Percentiles rank a stretch among this genome's conserved stretches.
Conservation (phyloP, 2,329 filamentous ascomycete species). For the Hypoxylon sp. region DNA sequence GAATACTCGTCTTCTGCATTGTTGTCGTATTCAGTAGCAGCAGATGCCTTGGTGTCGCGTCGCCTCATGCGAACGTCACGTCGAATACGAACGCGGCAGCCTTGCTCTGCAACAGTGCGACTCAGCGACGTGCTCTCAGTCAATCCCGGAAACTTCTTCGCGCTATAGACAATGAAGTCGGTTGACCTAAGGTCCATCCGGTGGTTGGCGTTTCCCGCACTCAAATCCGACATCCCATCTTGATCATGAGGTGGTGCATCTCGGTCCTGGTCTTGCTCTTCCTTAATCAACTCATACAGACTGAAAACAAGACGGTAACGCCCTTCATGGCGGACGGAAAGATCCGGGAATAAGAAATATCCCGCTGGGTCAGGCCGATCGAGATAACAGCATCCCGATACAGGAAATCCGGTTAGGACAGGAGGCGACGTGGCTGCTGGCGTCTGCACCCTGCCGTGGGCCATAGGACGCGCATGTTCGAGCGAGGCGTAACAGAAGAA, state of each 20-base stretch:
- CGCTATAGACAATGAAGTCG: conserved; percentile 91
- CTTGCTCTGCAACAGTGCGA: conserved; percentile 93
- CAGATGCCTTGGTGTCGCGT: conserved; percentile 73
- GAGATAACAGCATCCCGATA: conserved; percentile 95
- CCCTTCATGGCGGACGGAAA: conserved; percentile 95
- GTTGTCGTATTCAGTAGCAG: conserved; percentile 59
- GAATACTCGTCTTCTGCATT: conserved; percentile 70
- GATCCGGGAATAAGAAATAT: conserved; percentile 97
- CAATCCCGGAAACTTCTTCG: conserved; percentile 97
- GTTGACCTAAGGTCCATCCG: conserved; percentile 90
- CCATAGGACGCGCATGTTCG: conserved; percentile 85
- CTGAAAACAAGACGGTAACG: conserved; percentile 92
- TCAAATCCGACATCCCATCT: conserved; percentile 49
- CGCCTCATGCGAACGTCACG: conserved; percentile 94
- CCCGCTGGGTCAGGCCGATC: conserved; percentile 84
- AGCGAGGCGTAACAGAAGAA: conserved; percentile 97
- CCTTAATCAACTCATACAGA: conserved; percentile 93
- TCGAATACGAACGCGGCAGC: conserved; percentile 94
- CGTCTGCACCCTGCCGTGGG: conserved; percentile 79
- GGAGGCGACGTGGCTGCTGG: conserved; percentile 78
- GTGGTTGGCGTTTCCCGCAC: conserved; percentile 75
- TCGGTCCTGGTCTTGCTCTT: conserved; percentile 80
- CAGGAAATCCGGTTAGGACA: conserved; percentile 92
- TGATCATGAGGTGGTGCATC: conserved; percentile 57
- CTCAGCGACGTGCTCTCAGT: conserved; percentile 90